Percentiles rank a stretch among this genome's conserved stretches.
Conservation (phyloP, 495 filamentous ascomycete species). For the Aspergillus avenaceus region DNA sequence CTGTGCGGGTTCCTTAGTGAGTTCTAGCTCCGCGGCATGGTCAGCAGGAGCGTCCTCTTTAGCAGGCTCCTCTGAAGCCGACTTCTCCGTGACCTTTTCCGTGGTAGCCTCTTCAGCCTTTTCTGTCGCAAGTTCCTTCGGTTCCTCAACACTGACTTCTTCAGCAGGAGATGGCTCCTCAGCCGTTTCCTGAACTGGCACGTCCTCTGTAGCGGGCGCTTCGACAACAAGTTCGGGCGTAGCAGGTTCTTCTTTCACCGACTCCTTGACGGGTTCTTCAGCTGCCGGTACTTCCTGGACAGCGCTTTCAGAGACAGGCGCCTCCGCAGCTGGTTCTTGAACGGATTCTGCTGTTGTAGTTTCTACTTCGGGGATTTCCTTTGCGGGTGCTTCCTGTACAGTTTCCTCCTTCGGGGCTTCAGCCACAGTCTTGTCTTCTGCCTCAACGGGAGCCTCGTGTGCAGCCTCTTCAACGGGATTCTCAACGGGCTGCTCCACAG, state of each 20-base stretch:
- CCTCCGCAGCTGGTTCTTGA: background rate
- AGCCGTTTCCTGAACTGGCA: background rate
- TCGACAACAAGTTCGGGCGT: background rate
- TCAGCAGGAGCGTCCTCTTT: constrained; percentile 10
- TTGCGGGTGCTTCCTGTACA: background rate
- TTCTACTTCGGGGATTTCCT: background rate
- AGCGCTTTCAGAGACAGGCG: background rate
- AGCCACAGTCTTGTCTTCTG: background rate
- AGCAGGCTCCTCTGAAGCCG: constrained; percentile 2
- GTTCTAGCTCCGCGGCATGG: constrained; percentile 4
- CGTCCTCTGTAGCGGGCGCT: constrained; percentile 1
- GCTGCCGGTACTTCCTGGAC: background rate
- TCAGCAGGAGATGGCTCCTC: constrained; percentile 1
- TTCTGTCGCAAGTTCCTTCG: constrained; percentile 3
- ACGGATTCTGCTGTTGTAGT: background rate
- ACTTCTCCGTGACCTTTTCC: constrained; percentile 5
- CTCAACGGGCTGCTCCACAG: background rate
- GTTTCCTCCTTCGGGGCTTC: background rate
- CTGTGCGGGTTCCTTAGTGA: background rate
- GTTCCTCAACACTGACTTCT: constrained; percentile 1
- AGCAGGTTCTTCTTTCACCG: background rate
- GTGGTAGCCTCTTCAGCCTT: constrained; percentile 10
- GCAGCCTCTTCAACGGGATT: background rate
- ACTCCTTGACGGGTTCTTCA: constrained; percentile 1
- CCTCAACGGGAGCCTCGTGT: background rate